Conservation (phyloP, 148 eudicot genomes). For the Suaeda aralocaspica region DNA sequence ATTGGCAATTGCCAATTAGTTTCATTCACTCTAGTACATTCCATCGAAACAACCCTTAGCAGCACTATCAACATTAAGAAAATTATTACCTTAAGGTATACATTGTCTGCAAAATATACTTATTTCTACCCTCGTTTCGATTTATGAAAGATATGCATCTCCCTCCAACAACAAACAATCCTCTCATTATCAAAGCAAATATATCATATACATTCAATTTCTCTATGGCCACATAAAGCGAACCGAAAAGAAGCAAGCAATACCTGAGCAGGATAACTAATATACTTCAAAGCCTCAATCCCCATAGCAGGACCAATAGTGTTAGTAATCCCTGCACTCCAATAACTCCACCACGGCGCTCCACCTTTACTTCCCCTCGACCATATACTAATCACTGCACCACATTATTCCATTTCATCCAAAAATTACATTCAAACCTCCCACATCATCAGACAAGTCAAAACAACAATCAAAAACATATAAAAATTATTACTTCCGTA, state of each 20-base stretch:
- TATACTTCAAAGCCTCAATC: slow-evolving; percentile 90
- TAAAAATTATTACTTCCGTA: too few relatives aligned
- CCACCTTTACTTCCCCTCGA: slow-evolving; percentile 57
- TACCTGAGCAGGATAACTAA: slow-evolving; percentile 96
- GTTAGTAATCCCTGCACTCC: slow-evolving; percentile 99
- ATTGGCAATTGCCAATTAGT: background rate
- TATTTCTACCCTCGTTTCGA: background rate
- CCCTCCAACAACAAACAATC: too few relatives aligned
- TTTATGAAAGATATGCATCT: background rate
- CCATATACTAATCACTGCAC: slow-evolving; percentile 89
- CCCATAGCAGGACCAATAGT: slow-evolving; percentile 99
- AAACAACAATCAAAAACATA: too few relatives aligned
- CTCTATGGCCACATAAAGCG: background rate
- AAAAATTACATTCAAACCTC: slow-evolving; percentile 2
- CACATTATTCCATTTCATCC: slow-evolving; percentile 3
- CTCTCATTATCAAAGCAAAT: background rate
- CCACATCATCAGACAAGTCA: too few relatives aligned
- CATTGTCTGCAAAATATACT: background rate
- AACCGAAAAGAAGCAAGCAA: slow-evolving; percentile 5
- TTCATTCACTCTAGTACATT: background rate
- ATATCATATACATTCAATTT: too few relatives aligned
- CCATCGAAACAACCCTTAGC: background rate
- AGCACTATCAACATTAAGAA: background rate
- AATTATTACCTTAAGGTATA: background rate
- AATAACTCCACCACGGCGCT: slow-evolving; percentile 98